Conservation (phyloP, 495 filamentous ascomycete genomes). For the Hypomontagnella submonticulosa region DNA sequence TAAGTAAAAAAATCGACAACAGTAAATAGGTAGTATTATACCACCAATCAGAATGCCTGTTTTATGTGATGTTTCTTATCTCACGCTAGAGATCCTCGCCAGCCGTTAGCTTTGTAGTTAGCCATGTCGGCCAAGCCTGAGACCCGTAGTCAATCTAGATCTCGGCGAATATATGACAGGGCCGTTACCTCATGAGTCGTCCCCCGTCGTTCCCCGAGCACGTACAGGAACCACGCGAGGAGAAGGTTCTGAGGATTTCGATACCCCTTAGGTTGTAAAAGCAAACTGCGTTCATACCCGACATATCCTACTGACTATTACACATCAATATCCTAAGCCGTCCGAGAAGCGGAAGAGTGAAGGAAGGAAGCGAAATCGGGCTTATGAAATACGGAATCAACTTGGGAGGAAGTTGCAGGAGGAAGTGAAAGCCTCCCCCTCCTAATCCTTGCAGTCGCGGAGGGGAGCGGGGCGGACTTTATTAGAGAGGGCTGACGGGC, state of each 20-base stretch:
- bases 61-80: constrained; percentile 49
- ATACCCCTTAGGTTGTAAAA: neutral
- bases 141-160: constrained; percentile 40
- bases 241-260: constrained; percentile 3
- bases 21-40: constrained; percentile 44
- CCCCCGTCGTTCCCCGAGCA: constrained; percentile 2
- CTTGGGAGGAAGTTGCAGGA: constrained; percentile 1
- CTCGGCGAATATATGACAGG: constrained; percentile 42
- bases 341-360: constrained; percentile 2
- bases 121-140: constrained; percentile 8
- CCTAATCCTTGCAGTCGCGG: constrained; percentile 36
- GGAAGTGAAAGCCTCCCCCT: constrained; percentile 12
- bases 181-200: constrained; percentile 18
- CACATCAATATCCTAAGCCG: neutral
- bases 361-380: constrained; percentile 30
- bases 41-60: constrained; percentile 51
- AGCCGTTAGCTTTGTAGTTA: constrained; percentile 29
- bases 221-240: constrained; percentile 18
- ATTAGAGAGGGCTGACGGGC: constrained; percentile 38
- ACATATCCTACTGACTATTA: neutral
- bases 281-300: neutral
- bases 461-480: constrained; percentile 41
- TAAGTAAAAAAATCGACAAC: constrained; percentile 60
- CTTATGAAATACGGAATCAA: constrained; percentile 12
- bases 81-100: constrained; percentile 37